Base-by-base conservation (phyloP, 495 filamentous ascomycete genomes). In the Hypoxylon rickii region DNA sequence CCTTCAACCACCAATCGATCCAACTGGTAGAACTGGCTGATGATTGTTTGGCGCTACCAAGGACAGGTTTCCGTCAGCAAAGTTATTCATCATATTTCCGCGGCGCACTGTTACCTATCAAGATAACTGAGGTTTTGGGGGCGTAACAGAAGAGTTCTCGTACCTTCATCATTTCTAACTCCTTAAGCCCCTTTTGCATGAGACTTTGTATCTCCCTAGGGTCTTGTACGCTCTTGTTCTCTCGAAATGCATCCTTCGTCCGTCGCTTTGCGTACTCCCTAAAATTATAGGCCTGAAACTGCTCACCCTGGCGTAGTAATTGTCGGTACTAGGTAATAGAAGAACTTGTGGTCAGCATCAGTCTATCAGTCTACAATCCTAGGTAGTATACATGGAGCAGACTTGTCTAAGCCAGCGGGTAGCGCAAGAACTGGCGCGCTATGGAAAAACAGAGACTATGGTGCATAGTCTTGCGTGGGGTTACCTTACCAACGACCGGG, bases 261-360 rank as follows among this genome's bases (percentile, higher is more conserved):
- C 94, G 83, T 51, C 95, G 86, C 69, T 83, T 89, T 21, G 95
- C 92, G 74, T 97, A 98, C 64, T 97, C 93, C 68, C 94, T 84
- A 80, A 96, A 98, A 72, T 97, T 97, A 80, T 96, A 98, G 55
- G 86, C 80, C 44, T 92, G 84, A 72, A 97, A 98, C 61, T 95
- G 89, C 43, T 83, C 80, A 13, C 89, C 85, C 72, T 92, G 88
- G 24, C 94, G 89, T 61, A 96, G 79, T 55, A 98, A 80, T 55
- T 92, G 92, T 39, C 95, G 93, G 76, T 95, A 97, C 91, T 97
- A 16, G 19, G 29, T 18, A 16, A 24, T 24, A 17, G 18, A 43
- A 19, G 5, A 44, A 18, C 10, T 21, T 7, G 3, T n/a, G n/a
- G 44, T 51, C 40, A 54, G 40, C 31, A 34, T 15, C n/a, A 22